Evolutionary conservation across 2,329 filamentous ascomycete genomes (phyloP).

Genomic region (Xylariaceae sp.): DNA sequence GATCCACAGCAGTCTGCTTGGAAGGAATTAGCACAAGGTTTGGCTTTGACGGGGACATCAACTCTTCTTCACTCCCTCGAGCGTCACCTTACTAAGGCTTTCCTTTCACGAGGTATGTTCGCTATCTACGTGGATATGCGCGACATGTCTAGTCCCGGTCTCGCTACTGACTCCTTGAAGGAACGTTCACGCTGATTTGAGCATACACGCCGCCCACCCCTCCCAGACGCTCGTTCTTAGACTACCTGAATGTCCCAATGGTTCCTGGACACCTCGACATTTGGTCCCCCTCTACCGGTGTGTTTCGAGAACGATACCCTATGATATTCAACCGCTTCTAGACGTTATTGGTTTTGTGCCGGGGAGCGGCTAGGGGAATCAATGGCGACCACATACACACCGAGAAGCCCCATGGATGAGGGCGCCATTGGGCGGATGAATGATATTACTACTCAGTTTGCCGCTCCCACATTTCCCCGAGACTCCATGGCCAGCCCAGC

Average conservation of each 20-base stretch:
- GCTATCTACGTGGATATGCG: not conserved
- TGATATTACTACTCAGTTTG: constrained; percentile 23
- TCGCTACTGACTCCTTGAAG: not conserved
- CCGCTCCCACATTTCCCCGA: constrained; percentile 29
- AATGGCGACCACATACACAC: constrained; percentile 33
- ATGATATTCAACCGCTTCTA: constrained; percentile 28
- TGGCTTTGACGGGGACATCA: not conserved
- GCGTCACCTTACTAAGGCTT: not conserved
- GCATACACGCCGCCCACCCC: constrained; percentile 4
- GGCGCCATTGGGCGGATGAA: constrained; percentile 21
- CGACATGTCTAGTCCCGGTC: not conserved
- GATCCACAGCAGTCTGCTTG: constrained; percentile 20
- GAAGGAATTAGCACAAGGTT: constrained; percentile 18
- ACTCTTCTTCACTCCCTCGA: not conserved
- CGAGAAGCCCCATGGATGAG: constrained; percentile 33
- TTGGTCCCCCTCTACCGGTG: constrained; percentile 14
- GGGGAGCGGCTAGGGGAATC: constrained; percentile 31
- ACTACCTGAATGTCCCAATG: constrained; percentile 13
- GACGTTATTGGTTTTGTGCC: constrained; percentile 28
- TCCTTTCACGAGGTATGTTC: constrained; percentile 11
- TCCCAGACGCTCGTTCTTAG: constrained; percentile 7
- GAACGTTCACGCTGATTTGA: constrained; percentile 11
- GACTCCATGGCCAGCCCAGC: constrained; percentile 25
- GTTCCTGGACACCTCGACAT: constrained; percentile 17
- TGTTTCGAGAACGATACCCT: constrained; percentile 20